These are phyloP conservation scores for Serendipita sp. DNA, from an alignment of 768 basidiomycete species.

Conservation along the genomic window DNA sequence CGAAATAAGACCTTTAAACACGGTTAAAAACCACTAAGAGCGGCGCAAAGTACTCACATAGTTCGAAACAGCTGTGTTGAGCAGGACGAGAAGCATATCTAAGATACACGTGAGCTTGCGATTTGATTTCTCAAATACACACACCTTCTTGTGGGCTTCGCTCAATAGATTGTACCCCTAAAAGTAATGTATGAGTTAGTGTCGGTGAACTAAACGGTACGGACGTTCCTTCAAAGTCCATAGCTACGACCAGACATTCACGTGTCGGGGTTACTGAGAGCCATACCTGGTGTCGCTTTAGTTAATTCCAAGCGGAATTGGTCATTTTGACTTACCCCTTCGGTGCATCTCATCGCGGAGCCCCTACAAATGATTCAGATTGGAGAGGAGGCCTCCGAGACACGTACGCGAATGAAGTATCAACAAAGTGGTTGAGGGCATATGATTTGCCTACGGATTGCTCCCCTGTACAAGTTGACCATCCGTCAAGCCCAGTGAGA, in stretches of 20 bases:
- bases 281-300: constrained; percentile 39
- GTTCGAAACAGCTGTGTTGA: constrained; percentile 52
- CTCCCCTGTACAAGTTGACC: not conserved
- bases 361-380: not conserved
- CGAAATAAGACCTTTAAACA: constrained; percentile 41
- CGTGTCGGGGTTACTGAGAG: constrained; percentile 49
- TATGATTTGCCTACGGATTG: constrained; percentile 37
- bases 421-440: constrained; percentile 41
- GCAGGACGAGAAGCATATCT: constrained; percentile 45
- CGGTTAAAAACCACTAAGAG: not conserved
- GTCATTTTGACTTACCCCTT: constrained; percentile 8
- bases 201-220: too few relatives aligned
- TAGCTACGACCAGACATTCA: constrained; percentile 36
- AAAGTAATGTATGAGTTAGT: too few relatives aligned
- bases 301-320: not conserved
- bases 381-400: constrained; percentile 40
- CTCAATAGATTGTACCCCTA: constrained; percentile 43
- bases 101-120: not conserved
- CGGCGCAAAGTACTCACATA: constrained; percentile 23
- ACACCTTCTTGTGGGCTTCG: constrained; percentile 37
- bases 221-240: constrained; percentile 39
- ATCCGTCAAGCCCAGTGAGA: not conserved
- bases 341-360: constrained; percentile 15
- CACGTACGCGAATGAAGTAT: constrained; percentile 49
- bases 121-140: not conserved